Percentiles rank a stretch among this genome's conserved stretches.
Conservation (phyloP, 768 basidiomycete genomes). For the Rhizopogon roseolus region DNA sequence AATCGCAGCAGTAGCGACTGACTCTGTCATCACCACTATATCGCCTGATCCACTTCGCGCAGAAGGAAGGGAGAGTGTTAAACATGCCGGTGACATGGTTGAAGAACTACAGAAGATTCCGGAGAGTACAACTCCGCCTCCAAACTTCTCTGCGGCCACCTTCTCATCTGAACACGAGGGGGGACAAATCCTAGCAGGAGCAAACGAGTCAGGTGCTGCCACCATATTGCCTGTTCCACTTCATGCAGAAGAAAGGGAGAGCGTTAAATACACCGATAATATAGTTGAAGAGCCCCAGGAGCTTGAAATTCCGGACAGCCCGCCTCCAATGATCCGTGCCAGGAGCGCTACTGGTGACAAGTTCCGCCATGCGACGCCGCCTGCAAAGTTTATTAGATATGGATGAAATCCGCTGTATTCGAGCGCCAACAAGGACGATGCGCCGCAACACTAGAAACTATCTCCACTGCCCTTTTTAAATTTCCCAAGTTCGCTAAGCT, state of each 20-base stretch:
- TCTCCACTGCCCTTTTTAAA: slow-evolving; percentile 69
- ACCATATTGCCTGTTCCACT: not conserved
- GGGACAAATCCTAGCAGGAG: not conserved
- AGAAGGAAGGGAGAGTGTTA: no score
- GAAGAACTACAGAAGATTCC: no score
- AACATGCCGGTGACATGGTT: no score
- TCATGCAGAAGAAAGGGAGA: not conserved
- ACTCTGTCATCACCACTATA: no score
- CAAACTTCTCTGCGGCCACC: no score
- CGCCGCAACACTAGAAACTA: slow-evolving; percentile 68
- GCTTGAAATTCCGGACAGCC: not conserved
- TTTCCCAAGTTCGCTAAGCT: slow-evolving; percentile 90
- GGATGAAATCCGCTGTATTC: slow-evolving; percentile 98
- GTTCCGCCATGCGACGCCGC: not conserved
- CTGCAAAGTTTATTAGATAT: slow-evolving; percentile 55
- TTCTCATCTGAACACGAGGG: no score
- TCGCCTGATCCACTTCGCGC: no score
- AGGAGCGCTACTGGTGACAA: not conserved
- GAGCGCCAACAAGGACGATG: slow-evolving; percentile 84
- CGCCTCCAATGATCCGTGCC: no score
- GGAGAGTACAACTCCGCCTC: no score
- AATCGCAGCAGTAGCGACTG: no score
- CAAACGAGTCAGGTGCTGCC: not conserved
- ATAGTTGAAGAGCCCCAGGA: not conserved
- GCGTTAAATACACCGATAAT: not conserved